Base-by-base conservation (phyloP, 768 basidiomycete genomes). In the Pleurotus djamor region DNA sequence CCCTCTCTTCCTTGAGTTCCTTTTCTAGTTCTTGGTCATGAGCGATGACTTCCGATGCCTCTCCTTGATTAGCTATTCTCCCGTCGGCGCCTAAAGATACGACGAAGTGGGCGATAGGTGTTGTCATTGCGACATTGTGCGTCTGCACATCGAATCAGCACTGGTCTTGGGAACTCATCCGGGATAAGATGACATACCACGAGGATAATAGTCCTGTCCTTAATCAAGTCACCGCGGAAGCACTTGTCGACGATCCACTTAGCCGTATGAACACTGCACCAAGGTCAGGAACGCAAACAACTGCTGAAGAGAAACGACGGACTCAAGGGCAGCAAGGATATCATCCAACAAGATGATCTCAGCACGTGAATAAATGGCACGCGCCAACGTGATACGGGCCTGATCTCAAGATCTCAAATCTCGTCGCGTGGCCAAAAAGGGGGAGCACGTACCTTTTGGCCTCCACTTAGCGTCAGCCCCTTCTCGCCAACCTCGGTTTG, bases 181-280 rank as follows among this genome's bases (percentile, higher is more conserved):
- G 8, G 50, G 45, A 17, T 12, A 32, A 47, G 32, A 12, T 17
- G n/a, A 65, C 66, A 32, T 34, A 75, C 72, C 34, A 79, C 74
- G 17, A 81, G 61, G n/a, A 83, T 68, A 21, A 81, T 70, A n/a
- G 81, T 83, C 33, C 81, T 67, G 16, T 69, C 77, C 41, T 70
- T 65, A 60, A 81, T 68, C 35, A 81, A 63, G 52, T 77, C 74
- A 4, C 79, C 76, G 14, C 67, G 63, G 64, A 84, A 75, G 58
- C 81, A 77, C 60, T 82, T 77, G 52, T 82, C 78, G 44, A 83
- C 77, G 59, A 85, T 82, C 72, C 73, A 82, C 51, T 78, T 76
- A 28, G 79, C 73, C 1, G 83, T 84, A 59, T 83, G 77, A 9
- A 83, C 80, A 64, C 54, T 56, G 9, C 8, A 14, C 8, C 41